Evolutionary conservation across 257 asterid species (phyloP), one percentile per base, ranked within the genome.

Genomic region (Nicotiana undulata): DNA sequence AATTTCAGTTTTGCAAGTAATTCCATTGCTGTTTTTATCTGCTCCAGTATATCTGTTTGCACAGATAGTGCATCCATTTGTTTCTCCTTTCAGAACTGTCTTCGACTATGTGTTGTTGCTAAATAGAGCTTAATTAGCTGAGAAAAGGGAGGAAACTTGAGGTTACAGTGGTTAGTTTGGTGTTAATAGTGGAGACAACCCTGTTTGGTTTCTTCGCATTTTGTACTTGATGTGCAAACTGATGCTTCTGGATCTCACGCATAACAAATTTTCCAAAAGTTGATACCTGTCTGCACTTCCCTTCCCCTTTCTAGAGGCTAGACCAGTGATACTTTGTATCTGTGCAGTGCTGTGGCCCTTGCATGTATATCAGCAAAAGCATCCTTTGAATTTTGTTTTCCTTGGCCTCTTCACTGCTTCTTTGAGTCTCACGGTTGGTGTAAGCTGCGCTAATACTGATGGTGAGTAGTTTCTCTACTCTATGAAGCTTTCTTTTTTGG

Each of bases 361-460:
- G 89, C 86, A 93, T 84, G 77, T 90, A 22, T 95, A 95, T 79
- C 96, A 92, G 85, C 98, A 95, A 81, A 95, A 81, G 91, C 99
- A 96, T 86, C 99, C 99, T 1, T 82, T 88, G 90, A 96, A 96
- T 91, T 85, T 96, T 63, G 53, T 96, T 53, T 94, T 96, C 97
- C 98, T 96, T 64, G 98, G 95, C 81, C 97, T 96, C 77, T 96
- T 94, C 40, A 96, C 99, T 32, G 85, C 89, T 74, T 94, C 95
- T 55, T 76, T 96, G 82, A 96, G 99, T 86, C 76, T 94, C 75
- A 94, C 98, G 0, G 97, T 96, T 82, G 99, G 97, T 46, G 94
- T 96, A 59, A 94, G 87, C 89, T 96, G 98, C 85, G 99, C 98
- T 83, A 91, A 94, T 75, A 92, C 97, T 29, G 98, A 96, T 85